A percentile compares a stretch with the other conserved stretches of the same genome.
Evolutionary conservation across 768 basidiomycete genomes (phyloP).

Genomic region (Amanita jacksonii): DNA sequence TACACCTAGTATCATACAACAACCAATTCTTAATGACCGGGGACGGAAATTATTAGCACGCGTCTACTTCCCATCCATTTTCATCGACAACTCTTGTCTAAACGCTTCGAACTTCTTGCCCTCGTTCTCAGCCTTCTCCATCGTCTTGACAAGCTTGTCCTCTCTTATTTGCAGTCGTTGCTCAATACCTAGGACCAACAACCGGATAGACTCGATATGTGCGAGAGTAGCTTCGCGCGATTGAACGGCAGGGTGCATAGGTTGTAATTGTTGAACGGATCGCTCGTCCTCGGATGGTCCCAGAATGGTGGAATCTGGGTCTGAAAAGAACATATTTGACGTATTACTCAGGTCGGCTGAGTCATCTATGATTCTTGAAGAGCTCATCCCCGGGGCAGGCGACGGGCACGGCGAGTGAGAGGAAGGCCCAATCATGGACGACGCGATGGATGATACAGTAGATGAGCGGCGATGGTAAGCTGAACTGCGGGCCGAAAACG

Average conservation of each 20-base stretch:
- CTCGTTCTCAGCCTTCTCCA: slow-evolving; percentile 54
- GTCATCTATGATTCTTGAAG: background rate
- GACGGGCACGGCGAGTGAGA: slow-evolving; percentile 6
- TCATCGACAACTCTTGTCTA: slow-evolving; percentile 23
- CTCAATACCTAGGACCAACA: slow-evolving; percentile 69
- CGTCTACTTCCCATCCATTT: slow-evolving; percentile 5
- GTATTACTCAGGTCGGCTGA: background rate
- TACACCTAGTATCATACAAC: too few relatives aligned
- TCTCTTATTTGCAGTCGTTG: slow-evolving; percentile 57
- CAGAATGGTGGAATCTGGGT: slow-evolving; percentile 6
- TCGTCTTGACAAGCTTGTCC: slow-evolving; percentile 47
- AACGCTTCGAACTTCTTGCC: slow-evolving; percentile 42
- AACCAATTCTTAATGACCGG: too few relatives aligned
- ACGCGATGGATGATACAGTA: slow-evolving; percentile 7
- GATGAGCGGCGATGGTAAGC: slow-evolving; percentile 5
- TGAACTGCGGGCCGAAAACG: background rate
- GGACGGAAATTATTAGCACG: too few relatives aligned
- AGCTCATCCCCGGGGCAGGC: background rate
- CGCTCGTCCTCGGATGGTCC: slow-evolving; percentile 10
- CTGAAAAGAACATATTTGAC: slow-evolving; percentile 7
- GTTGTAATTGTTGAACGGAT: slow-evolving; percentile 5
- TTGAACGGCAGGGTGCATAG: slow-evolving; percentile 9
- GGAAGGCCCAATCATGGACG: slow-evolving; percentile 2
- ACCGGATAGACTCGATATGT: slow-evolving; percentile 59
- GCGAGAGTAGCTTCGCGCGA: slow-evolving; percentile 35